These are phyloP conservation scores for Nemania sp. DNA, from an alignment of 2,329 filamentous ascomycete species.

Conservation along the genomic window DNA sequence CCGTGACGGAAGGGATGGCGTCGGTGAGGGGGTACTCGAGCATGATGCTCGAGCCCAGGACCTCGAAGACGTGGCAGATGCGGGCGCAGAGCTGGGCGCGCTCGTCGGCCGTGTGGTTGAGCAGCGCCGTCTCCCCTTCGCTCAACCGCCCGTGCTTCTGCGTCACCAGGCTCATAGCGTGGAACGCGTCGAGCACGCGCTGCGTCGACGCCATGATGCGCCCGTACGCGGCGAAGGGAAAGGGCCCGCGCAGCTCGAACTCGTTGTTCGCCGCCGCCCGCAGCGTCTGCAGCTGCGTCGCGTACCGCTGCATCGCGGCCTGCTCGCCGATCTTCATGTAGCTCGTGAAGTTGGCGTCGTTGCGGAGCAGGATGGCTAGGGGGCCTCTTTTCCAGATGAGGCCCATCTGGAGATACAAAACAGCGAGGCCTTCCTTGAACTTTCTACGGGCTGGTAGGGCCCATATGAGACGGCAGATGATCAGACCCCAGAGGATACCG, in stretches of 20 bases:
- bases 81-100: slow-evolving; percentile 80
- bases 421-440: slow-evolving; percentile 83
- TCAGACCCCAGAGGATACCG: slow-evolving; percentile 88
- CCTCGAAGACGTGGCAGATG: slow-evolving; percentile 84
- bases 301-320: slow-evolving; percentile 80
- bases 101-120: slow-evolving; percentile 79
- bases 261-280: slow-evolving; percentile 76
- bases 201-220: slow-evolving; percentile 79
- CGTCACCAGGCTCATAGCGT: slow-evolving; percentile 93
- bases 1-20: slow-evolving; percentile 79
- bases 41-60: slow-evolving; percentile 91
- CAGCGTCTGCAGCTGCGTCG: slow-evolving; percentile 72
- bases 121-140: slow-evolving; percentile 77
- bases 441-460: slow-evolving; percentile 88
- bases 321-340: slow-evolving; percentile 93
- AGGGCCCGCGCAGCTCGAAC: slow-evolving; percentile 86
- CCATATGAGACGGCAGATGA: slow-evolving; percentile 89
- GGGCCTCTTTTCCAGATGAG: slow-evolving; percentile 96
- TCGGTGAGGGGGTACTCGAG: slow-evolving; percentile 92
- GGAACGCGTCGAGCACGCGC: slow-evolving; percentile 88
- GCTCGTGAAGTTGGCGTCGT: slow-evolving; percentile 54
- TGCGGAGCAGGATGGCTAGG: slow-evolving; percentile 70
- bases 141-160: slow-evolving; percentile 76
- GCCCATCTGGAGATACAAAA: slow-evolving; percentile 94
- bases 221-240: slow-evolving; percentile 73